A percentile compares a stretch with the other conserved stretches of the same genome.
Evolutionary conservation across 176 grass and related monocot genomes (phyloP).

Genomic region (Stipa capillata): DNA sequence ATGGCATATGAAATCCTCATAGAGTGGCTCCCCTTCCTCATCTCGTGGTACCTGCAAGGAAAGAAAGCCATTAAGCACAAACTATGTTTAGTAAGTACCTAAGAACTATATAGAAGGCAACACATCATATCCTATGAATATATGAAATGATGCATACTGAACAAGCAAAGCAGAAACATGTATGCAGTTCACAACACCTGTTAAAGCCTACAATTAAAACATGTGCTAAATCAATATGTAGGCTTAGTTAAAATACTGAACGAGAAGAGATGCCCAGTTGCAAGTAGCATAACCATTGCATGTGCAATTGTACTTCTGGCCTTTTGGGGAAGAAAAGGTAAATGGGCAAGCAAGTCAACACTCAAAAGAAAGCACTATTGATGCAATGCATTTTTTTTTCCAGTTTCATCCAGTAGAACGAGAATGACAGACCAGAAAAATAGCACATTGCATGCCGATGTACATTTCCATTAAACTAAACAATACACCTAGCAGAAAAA

Average conservation of each 20-base stretch:
- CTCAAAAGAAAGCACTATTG: not conserved
- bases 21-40: constrained; percentile 82
- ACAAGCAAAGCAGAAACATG: not conserved
- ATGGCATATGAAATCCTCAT: constrained; percentile 88
- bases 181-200: not conserved
- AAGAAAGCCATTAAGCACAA: not conserved
- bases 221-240: constrained; percentile 1
- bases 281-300: not conserved
- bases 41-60: constrained; percentile 69
- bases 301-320: not conserved
- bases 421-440: not conserved
- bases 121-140: not conserved
- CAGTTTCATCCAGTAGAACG: not conserved
- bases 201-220: not conserved
- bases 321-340: not conserved
- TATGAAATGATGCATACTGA: not conserved
- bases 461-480: not conserved
- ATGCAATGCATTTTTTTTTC: not conserved
- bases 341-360: not conserved
- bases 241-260: not conserved
- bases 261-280: not conserved
- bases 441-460: not conserved
- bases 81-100: not conserved
- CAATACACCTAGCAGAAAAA: not conserved
- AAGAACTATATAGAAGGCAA: not conserved